These are phyloP conservation scores for Neocallimastix lanati DNA, from an alignment of 192 early-diverging fungal species.

Conservation along the genomic window DNA sequence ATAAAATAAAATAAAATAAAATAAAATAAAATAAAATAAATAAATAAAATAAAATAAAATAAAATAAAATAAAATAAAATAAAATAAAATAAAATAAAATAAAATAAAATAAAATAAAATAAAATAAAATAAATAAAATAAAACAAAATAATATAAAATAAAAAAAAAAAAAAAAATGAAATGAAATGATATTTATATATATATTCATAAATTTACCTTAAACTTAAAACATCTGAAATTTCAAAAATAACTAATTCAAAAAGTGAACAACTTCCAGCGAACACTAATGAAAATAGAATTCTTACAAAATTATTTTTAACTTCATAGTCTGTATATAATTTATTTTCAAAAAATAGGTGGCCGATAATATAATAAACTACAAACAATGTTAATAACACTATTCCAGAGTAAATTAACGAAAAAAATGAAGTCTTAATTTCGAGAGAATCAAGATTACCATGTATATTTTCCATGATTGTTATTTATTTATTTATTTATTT, in stretches of 20 bases:
- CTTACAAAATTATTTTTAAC: constrained; percentile 34
- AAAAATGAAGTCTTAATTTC: not conserved
- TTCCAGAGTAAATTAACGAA: not conserved
- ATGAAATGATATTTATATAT: too few species aligned
- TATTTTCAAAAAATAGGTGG: not conserved
- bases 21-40: too few species aligned
- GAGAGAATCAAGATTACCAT: not conserved
- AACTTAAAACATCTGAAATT: constrained; percentile 47
- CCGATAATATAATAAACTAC: not conserved
- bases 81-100: too few species aligned
- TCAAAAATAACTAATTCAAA: constrained; percentile 72
- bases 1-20: too few species aligned
- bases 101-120: too few species aligned
- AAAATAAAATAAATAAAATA: too few species aligned
- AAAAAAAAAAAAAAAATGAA: too few species aligned
- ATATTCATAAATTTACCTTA: constrained; percentile 4
- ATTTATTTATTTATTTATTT: not conserved
- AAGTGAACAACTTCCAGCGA: constrained; percentile 55
- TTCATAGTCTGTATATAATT: not conserved
- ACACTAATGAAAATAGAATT: constrained; percentile 53
- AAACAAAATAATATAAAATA: too few species aligned
- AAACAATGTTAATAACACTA: not conserved
- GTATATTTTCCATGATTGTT: not conserved
- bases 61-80: too few species aligned
- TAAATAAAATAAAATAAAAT: too few species aligned